These are phyloP conservation scores for Claviceps spartinae DNA, from an alignment of 2,329 filamentous ascomycete species.

Conservation along the genomic window DNA sequence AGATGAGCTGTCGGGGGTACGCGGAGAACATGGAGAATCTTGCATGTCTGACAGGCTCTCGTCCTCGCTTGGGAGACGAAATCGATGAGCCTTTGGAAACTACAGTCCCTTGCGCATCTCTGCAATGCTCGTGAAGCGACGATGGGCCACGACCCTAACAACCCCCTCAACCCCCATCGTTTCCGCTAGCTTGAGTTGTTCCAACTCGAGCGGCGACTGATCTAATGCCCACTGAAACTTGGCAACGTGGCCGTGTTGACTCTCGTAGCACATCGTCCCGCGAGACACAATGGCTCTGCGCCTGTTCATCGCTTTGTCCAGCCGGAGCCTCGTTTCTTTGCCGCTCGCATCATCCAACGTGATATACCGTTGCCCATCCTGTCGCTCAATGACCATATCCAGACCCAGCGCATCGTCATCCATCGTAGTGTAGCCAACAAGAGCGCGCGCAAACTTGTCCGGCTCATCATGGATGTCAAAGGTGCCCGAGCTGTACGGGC, in stretches of 20 bases:
- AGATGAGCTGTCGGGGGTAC: too few species aligned
- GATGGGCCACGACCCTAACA: conserved; percentile 6
- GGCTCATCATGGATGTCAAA: conserved; percentile 9
- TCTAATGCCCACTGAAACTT: conserved; percentile 9
- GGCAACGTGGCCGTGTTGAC: conserved; percentile 5
- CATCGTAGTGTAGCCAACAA: conserved; percentile 11
- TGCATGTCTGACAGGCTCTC: background rate
- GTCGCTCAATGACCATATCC: conserved; percentile 4
- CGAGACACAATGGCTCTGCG: conserved; percentile 9
- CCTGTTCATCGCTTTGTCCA: conserved; percentile 4
- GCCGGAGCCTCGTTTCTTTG: background rate
- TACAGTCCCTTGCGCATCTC: conserved; percentile 7
- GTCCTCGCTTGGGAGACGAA: conserved; percentile 3
- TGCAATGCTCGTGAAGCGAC: conserved; percentile 7
- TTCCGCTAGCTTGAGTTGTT: conserved; percentile 8
- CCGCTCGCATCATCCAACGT: conserved; percentile 3
- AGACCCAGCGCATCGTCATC: conserved; percentile 8
- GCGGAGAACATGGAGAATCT: conserved; percentile 3
- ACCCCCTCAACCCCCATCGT: conserved; percentile 9
- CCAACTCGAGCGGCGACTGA: conserved; percentile 6
- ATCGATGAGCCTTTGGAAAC: conserved; percentile 1
- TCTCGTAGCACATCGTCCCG: conserved; percentile 9
- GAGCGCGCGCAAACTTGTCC: conserved; percentile 8
- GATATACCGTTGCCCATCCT: background rate
- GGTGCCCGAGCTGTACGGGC: conserved; percentile 9